Evolutionary conservation across 331 rosid species (phyloP).

Genomic region (Quercus phellos): DNA sequence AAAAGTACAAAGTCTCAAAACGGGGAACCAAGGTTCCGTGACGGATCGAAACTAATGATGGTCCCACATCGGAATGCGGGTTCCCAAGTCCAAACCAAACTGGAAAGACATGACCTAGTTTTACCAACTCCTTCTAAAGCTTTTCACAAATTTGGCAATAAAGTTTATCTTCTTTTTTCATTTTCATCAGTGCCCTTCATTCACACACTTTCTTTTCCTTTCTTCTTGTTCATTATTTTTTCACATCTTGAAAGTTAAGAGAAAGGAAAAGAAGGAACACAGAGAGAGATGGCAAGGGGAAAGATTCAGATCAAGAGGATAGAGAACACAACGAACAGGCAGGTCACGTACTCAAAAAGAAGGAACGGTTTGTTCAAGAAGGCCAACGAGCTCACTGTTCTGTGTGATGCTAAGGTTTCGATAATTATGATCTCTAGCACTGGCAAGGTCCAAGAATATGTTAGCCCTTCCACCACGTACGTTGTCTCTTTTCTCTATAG

Average conservation of each 20-base stretch:
- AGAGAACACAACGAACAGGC: conserved; percentile 73
- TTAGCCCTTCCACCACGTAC: conserved; percentile 65
- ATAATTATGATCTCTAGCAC: conserved; percentile 64
- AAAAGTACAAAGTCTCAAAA: background rate
- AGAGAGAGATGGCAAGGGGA: conserved; percentile 64
- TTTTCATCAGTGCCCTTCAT: conserved; percentile 29
- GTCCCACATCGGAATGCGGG: conserved; percentile 28
- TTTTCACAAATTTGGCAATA: conserved; percentile 48
- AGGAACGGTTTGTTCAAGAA: conserved; percentile 85
- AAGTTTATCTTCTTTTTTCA: conserved; percentile 3
- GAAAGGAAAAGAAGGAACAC: background rate
- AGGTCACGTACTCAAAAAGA: conserved; percentile 81
- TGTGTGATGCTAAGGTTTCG: conserved; percentile 84
- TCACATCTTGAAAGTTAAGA: background rate
- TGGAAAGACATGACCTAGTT: conserved; percentile 4
- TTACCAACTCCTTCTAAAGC: conserved; percentile 28
- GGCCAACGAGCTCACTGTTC: conserved; percentile 82
- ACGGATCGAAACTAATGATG: conserved; percentile 24
- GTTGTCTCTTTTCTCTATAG: background rate
- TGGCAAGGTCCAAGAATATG: conserved; percentile 61
- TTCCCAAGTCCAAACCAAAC: background rate
- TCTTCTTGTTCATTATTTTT: background rate
- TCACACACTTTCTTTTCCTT: background rate
- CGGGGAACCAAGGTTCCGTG: background rate
- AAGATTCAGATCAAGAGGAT: conserved; percentile 97